Base-by-base conservation (phyloP, 2,329 filamentous ascomycete genomes). In the Fusarium sp. region DNA sequence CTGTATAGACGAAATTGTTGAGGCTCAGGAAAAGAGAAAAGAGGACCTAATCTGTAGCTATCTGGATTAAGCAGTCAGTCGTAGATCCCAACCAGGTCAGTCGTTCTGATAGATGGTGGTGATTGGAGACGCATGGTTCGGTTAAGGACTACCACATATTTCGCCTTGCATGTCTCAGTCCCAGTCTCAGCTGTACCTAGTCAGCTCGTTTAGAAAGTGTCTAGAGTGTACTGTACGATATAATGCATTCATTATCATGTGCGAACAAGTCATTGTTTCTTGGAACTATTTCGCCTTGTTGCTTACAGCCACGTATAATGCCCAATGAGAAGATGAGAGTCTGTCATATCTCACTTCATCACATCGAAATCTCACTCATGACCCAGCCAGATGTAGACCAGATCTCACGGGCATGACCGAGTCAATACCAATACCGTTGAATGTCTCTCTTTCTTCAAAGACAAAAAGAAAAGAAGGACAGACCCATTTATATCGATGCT, bases 91-190 rank as follows among this genome's bases (percentile, higher is more conserved):
- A 41, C 44, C 24, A 22, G 29, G 45, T 43, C 25, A 27, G 43
- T 54, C 54, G 54, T 49, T 61, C 47, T 66, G 62, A 66, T 51
- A 49, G 25, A 47, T 15, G 30, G 10, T 38, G 22, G 24, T 62
- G 66, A 67, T 67, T 70, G 62, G 65, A 62, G 41, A 32, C 6
- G n/a, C 30, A 38, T 45, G 40, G 20, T 34, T 58, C 27, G 32
- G 43, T 41, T 43, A 32, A 70, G 53, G 52, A 43, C 49, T 10
- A 24, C 47, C 34, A 12, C 47, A 68, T 30, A 52, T n/a, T 44
- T 65, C 41, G 20, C 34, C 62, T 65, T 41, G 62, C 44, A 45
- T 70, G 67, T 69, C 67, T 67, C 67, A 70, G 67, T 69, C 67
- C 67, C 62, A 67, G 51, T 45, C 64, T 69, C 51, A 67, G 60